phyloP scores from a whole-genome alignment of 129 eudicot genomes.

The Cynara cardunculus region DNA sequence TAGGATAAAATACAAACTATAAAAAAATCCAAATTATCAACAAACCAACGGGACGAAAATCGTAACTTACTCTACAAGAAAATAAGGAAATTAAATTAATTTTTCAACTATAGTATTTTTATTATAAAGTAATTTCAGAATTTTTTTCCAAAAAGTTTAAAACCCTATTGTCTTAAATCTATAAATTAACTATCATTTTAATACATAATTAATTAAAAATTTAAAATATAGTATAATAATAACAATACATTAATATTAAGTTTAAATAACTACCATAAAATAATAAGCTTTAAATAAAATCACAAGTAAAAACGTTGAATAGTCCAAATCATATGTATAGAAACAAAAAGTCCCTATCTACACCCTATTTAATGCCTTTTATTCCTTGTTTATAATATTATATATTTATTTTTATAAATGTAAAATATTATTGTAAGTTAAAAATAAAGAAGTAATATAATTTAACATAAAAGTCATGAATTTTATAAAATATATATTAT shows the following conservation, averaged over 20 bases:
- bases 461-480: not conserved
- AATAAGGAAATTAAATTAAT: too few species aligned
- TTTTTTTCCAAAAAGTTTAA: too few species aligned
- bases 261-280: not conserved
- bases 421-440: not conserved
- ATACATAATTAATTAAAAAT: not conserved
- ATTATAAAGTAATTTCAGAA: too few species aligned
- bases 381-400: not conserved
- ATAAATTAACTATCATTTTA: not conserved
- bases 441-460: not conserved
- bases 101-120: too few species aligned
- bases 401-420: not conserved
- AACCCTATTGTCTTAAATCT: not conserved
- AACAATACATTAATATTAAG: not conserved
- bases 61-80: too few species aligned
- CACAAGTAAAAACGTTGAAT: not conserved
- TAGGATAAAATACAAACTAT: too few species aligned
- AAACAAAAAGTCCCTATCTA: slow-evolving; percentile 5
- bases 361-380: not conserved
- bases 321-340: not conserved
- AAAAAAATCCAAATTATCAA: too few species aligned
- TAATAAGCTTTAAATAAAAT: not conserved
- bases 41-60: too few species aligned
- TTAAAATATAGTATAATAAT: not conserved
- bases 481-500: not conserved